Base-by-base conservation (phyloP, 2,329 filamentous ascomycete species). In the Monilinia vaccinii-corymbosi region DNA sequence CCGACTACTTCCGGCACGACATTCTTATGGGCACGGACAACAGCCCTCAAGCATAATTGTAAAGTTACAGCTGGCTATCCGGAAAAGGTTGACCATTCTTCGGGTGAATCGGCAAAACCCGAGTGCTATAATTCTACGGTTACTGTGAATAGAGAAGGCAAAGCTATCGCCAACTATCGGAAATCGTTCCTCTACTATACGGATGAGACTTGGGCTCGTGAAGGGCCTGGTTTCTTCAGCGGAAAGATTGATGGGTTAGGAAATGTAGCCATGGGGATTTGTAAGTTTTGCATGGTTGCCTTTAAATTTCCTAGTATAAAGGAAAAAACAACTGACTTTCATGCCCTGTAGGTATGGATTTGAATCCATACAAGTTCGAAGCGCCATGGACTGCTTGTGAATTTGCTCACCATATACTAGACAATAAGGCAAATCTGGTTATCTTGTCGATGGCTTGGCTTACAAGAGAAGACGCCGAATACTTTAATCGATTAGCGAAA, bases 371-470 rank as follows among this genome's bases (percentile, higher is more conserved):
- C 62, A 77, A 74, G 51, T 80, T 81, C 55, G 76, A 80, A 63
- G 74, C 78, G 0, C 76, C 77, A 0, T 81, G 77, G 77, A 67
- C 71, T 46, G 74, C 73, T 0, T 80, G 76, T 62, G 79, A 81
- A 61, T 80, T 81, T 63, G 66, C 67, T 0, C 63, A 68, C 28
- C 83, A 88, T 47, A 75, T 86, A 7, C 70, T 90, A 0, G 73
- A 82, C 1, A 73, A 74, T 0, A 68, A 78, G 0, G 80, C 86
- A 0, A 82, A 84, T 16, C 63, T 92, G 0, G 83, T 89, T 1
- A 81, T 91, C 38, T 66, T 93, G 0, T 83, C 81, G 4, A 92
- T 92, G 89, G 88, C 89, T 0, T 93, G 88, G 89, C 76, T 89
- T 36, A 90, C 87, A 1, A 76, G 71, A 59, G 83, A 77, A 62